phyloP scores from a whole-genome alignment of 176 grass and related monocot species.

The Themeda triandra region DNA sequence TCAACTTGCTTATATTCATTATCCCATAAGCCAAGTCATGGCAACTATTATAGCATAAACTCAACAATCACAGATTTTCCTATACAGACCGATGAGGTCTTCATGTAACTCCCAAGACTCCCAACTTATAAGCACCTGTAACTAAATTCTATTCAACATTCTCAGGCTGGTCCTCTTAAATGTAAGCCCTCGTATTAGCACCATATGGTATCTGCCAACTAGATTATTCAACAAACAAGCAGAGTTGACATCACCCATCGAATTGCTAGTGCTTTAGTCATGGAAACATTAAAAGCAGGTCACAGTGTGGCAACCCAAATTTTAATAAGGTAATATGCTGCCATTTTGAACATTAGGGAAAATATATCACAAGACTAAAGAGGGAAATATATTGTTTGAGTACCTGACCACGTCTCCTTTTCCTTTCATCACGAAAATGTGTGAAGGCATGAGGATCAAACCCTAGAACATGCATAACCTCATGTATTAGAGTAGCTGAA shows the following conservation, averaged over 20 bases:
- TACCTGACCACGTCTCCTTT: conserved; percentile 85
- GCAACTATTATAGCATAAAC: neutral
- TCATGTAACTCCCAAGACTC: no score
- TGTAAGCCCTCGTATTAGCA: neutral
- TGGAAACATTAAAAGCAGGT: neutral
- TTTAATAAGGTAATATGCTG: neutral
- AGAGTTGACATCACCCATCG: neutral
- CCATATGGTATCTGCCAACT: conserved; percentile 9
- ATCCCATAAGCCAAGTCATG: neutral
- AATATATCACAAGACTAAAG: neutral
- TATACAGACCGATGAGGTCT: neutral
- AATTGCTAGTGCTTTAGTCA: conserved; percentile 5
- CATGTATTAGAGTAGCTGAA: conserved; percentile 92
- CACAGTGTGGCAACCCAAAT: neutral
- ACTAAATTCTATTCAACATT: conserved; percentile 9
- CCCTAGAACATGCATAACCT: conserved; percentile 99
- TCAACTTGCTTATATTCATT: neutral
- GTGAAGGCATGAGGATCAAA: conserved; percentile 99
- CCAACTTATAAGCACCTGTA: neutral
- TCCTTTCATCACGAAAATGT: conserved; percentile 98
- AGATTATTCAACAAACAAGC: neutral
- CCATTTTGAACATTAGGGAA: neutral
- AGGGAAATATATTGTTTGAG: conserved; percentile 1
- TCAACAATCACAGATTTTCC: neutral
- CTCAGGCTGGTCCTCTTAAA: neutral